Evolutionary conservation across 352 stramenopile species (phyloP).

Genomic region (Pseudoperonospora humuli): DNA sequence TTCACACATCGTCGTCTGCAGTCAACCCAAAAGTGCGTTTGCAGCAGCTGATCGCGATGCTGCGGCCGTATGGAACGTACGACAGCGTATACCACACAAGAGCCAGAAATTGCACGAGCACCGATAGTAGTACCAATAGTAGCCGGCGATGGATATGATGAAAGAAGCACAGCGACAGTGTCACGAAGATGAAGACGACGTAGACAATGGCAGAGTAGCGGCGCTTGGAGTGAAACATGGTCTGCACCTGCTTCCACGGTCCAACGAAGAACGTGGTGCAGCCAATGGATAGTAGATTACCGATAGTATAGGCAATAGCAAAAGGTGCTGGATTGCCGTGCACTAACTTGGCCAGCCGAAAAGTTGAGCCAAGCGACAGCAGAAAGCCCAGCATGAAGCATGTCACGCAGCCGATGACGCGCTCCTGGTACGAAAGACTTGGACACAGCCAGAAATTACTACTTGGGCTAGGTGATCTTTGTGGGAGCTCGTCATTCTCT

Average conservation of each 20-base stretch:
- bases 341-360: constrained; percentile 66
- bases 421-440: constrained; percentile 79
- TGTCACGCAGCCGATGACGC: constrained; percentile 67
- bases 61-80: constrained; percentile 84
- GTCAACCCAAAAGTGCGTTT: constrained; percentile 44
- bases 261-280: constrained; percentile 84
- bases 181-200: constrained; percentile 72
- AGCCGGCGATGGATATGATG: constrained; percentile 59
- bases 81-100: constrained; percentile 84
- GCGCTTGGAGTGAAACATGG: constrained; percentile 78
- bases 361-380: constrained; percentile 75
- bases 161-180: constrained; percentile 68
- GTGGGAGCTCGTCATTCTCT: constrained; percentile 31
- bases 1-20: constrained; percentile 46
- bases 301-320: constrained; percentile 79
- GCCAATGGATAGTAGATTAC: constrained; percentile 74
- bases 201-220: constrained; percentile 62
- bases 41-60: constrained; percentile 55
- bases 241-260: constrained; percentile 70
- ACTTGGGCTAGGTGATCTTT: constrained; percentile 22
- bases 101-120: constrained; percentile 69
- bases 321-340: constrained; percentile 76
- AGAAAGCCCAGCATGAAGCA: constrained; percentile 80
- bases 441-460: constrained; percentile 42
- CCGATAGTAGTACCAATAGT: constrained; percentile 60